These are phyloP conservation scores for Diversispora epigaea DNA, from an alignment of 192 early-diverging fungal species.

Conservation along the genomic window DNA sequence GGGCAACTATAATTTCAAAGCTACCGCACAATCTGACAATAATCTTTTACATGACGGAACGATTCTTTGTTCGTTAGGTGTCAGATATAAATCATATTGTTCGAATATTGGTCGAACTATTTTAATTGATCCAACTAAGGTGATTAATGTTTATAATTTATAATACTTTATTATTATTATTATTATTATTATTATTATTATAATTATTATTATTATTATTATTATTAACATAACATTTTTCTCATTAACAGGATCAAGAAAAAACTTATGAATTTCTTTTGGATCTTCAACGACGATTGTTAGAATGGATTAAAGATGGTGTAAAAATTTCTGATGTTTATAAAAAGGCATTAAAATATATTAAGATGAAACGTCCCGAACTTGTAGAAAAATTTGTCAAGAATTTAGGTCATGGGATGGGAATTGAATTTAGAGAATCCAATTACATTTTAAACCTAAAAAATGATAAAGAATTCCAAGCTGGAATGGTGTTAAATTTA, in stretches of 20 bases:
- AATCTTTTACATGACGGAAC: conserved; percentile 78
- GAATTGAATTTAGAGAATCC: conserved; percentile 92
- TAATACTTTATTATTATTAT: conserved; percentile 11
- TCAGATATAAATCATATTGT: conserved; percentile 93
- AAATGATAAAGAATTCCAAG: conserved; percentile 63
- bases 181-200: background rate
- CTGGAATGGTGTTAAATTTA: conserved; percentile 84
- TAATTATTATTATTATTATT: background rate
- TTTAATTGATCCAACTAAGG: conserved; percentile 87
- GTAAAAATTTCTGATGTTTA: conserved; percentile 79
- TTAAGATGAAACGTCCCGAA: conserved; percentile 80
- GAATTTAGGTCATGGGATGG: conserved; percentile 86
- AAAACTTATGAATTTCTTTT: conserved; percentile 91
- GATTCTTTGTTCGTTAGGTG: conserved; percentile 89
- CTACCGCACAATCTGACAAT: conserved; percentile 72
- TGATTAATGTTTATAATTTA: background rate
- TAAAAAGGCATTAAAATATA: conserved; percentile 61
- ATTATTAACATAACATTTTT: too few species aligned
- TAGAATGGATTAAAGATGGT: conserved; percentile 72
- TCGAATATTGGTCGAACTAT: conserved; percentile 93
- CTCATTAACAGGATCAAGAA: conserved; percentile 62
- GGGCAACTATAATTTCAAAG: conserved; percentile 84
- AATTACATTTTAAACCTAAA: conserved; percentile 75
- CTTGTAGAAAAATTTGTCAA: conserved; percentile 84
- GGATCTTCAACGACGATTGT: conserved; percentile 75